Base-by-base conservation (phyloP, 345 rosid species). In the Litchi chinensis region DNA sequence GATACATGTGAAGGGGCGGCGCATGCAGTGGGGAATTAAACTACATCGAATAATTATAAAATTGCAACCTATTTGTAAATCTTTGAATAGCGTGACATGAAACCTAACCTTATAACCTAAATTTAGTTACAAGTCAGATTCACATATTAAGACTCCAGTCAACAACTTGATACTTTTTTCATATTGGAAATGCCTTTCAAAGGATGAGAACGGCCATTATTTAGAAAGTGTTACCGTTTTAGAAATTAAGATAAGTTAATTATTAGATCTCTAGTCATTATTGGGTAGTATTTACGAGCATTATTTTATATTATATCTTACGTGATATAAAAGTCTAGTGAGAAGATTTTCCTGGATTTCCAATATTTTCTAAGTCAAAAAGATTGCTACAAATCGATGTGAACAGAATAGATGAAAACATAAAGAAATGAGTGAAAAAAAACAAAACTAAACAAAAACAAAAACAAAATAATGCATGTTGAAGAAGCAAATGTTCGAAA, bases 11-110 rank as follows among this genome's bases (percentile, higher is more conserved):
- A 16, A 15, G 19, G 5, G 12, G 37, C 37, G 37, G 37, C 37
- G 37, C 37, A 32, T 32, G 37, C 37, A 32, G 37, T 32, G 37
- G 37, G 37, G 2, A 2, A 32, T 32, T 32, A 32, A 32, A 32
- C 37, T 32, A 32, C 37, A 32, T 2, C 37, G 4, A 32, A 32
- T 32, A 32, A 32, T 32, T 32, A 32, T 32, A 32, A 3, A 32
- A 32, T 32, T 32, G 28, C 28, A 26, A 26, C 28, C 44, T 41
- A 41, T 40, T 39, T 37, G 11, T 24, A 69, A 69, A 28, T 71
- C 64, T 71, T 71, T 71, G 75, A 71, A 71, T 24, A 32, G 32
- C 54, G 26, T 71, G 75, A 71, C 48, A 71, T 54, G 37, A 32
- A 8, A 71, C 8, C 46, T 52, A 71, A 69, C 73, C 28, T 60